phyloP scores from a whole-genome alignment of 441 rosid genomes.

The Omphalea diandra region DNA sequence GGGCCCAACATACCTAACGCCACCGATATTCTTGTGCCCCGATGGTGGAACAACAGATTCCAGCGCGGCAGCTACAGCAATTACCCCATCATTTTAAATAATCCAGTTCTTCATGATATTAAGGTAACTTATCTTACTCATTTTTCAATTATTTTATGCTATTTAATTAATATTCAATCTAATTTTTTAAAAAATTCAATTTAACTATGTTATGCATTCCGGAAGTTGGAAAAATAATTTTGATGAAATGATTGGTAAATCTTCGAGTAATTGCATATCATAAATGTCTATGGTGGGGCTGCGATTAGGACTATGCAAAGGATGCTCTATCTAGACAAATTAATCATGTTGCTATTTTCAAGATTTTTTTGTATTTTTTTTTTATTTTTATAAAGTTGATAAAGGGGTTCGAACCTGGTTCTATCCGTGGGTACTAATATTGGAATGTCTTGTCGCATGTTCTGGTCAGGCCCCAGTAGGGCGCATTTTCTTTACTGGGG shows the following conservation, averaged over 20 bases:
- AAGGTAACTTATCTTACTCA: conserved; percentile 41
- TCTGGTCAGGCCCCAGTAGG: conserved; percentile 74
- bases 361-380: no score
- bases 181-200: no score
- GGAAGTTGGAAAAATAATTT: background rate
- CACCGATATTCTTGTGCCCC: conserved; percentile 82
- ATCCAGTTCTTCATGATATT: conserved; percentile 48
- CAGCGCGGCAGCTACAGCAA: conserved; percentile 99
- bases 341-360: no score
- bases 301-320: background rate
- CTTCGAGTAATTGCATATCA: background rate
- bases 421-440: conserved; percentile 18
- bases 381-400: no score
- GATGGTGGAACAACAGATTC: conserved; percentile 98
- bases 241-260: background rate
- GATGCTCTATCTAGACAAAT: background rate
- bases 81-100: conserved; percentile 78
- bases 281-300: background rate
- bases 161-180: background rate
- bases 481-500: conserved; percentile 84
- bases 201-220: background rate
- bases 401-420: no score
- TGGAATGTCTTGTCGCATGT: background rate
- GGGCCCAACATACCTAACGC: conserved; percentile 84
- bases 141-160: no score